Evolutionary conservation across 768 basidiomycete species (phyloP).

Genomic region (Piloderma croceum): DNA sequence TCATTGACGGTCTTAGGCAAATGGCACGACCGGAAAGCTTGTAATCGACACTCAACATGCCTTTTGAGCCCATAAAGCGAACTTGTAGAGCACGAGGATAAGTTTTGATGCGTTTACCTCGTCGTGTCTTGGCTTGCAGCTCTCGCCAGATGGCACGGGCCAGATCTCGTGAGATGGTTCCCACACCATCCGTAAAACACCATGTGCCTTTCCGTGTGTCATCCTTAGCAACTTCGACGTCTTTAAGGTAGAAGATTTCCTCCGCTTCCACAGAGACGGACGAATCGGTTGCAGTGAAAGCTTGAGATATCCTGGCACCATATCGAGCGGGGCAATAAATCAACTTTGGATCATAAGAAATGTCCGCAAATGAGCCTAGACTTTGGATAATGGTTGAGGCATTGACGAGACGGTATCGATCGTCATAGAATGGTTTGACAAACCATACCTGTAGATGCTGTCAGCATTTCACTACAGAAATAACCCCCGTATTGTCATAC

Average conservation of each 20-base stretch:
- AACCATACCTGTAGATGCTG: conserved; percentile 42
- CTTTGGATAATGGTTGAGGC: conserved; percentile 48
- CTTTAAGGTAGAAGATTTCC: conserved; percentile 36
- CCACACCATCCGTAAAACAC: conserved; percentile 68
- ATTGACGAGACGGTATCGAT: conserved; percentile 26
- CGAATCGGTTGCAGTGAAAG: conserved; percentile 69
- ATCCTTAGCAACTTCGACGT: conserved; percentile 39
- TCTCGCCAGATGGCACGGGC: conserved; percentile 44
- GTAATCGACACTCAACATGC: conserved; percentile 58
- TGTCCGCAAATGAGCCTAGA: conserved; percentile 49
- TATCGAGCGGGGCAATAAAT: conserved; percentile 64
- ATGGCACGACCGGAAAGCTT: conserved; percentile 44
- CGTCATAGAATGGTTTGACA: conserved; percentile 46
- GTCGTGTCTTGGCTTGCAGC: conserved; percentile 32
- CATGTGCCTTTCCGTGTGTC: conserved; percentile 28
- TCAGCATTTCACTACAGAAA: too few species aligned
- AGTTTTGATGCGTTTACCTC: conserved; percentile 28
- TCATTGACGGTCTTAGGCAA: conserved; percentile 55
- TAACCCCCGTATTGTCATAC: too few species aligned
- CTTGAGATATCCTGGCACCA: conserved; percentile 66
- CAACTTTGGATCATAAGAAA: conserved; percentile 40
- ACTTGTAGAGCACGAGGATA: conserved; percentile 53
- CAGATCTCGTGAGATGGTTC: conserved; percentile 52
- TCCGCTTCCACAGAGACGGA: conserved; percentile 39
- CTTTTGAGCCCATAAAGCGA: conserved; percentile 60